Conservation (phyloP, 148 eudicot species). For the Mesembryanthemum crystallinum region DNA sequence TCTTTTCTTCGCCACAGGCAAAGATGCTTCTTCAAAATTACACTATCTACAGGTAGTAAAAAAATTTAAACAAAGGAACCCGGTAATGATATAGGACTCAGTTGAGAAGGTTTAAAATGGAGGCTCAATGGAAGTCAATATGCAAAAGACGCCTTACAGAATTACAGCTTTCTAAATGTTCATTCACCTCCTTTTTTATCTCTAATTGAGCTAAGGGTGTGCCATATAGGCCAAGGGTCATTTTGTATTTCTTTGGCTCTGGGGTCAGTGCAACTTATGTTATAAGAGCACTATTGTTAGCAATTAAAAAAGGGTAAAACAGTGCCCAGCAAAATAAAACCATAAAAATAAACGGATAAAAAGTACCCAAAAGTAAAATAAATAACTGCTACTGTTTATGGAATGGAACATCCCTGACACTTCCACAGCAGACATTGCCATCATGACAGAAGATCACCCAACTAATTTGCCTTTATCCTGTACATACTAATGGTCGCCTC, state of each 20-base stretch:
- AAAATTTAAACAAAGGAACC: neutral
- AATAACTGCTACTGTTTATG: too few species aligned
- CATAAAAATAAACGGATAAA: too few species aligned
- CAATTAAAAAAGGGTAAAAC: too few species aligned
- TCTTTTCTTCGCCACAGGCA: neutral
- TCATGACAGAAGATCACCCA: too few species aligned
- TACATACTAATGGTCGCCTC: too few species aligned
- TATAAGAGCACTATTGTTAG: too few species aligned
- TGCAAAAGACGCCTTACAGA: neutral
- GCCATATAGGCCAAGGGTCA: neutral
- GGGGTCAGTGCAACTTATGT: neutral
- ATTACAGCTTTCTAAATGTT: neutral
- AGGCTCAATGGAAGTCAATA: too few species aligned
- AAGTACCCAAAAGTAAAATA: too few species aligned
- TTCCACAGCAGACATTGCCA: too few species aligned
- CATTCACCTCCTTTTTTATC: neutral
- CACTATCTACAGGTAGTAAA: neutral
- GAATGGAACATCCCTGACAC: too few species aligned
- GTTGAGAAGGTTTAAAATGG: neutral
- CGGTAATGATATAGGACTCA: neutral
- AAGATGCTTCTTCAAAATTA: neutral
- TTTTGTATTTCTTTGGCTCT: neutral
- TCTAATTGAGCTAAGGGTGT: neutral
- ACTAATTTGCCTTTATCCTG: too few species aligned
- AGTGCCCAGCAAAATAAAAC: too few species aligned